Percentiles rank a stretch among this genome's conserved stretches.
Evolutionary conservation across 495 filamentous ascomycete species (phyloP).

Genomic region (Aspergillus homomorphus): DNA sequence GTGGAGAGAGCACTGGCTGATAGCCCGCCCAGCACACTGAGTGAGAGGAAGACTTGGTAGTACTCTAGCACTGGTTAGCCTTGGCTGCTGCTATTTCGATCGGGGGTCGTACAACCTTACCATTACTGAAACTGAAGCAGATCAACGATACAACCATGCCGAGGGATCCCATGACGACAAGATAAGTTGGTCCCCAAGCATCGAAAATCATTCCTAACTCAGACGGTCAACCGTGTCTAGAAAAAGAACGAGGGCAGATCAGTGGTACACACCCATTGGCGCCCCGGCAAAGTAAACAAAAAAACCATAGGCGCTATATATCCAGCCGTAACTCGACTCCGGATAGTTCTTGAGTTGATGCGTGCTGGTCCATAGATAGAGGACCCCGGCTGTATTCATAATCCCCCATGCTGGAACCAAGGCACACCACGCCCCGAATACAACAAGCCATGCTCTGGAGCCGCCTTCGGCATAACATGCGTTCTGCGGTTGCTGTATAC

Average conservation of each 20-base stretch:
- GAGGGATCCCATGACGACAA: conserved; percentile 28
- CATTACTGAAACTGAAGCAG: conserved; percentile 5
- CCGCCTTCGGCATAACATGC: conserved; percentile 62
- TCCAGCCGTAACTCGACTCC: conserved; percentile 65
- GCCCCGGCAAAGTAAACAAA: conserved; percentile 52
- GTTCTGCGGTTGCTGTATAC: neutral
- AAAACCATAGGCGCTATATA: conserved; percentile 66
- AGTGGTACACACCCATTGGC: conserved; percentile 27
- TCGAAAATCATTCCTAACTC: conserved; percentile 30
- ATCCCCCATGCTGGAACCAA: conserved; percentile 63
- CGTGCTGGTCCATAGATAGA: conserved; percentile 56
- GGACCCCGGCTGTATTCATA: conserved; percentile 64
- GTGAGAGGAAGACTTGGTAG: conserved; percentile 42
- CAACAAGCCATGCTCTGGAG: conserved; percentile 60
- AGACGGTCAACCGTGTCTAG: neutral
- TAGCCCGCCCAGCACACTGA: conserved; percentile 36
- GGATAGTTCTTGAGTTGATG: conserved; percentile 53
- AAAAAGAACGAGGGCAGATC: conserved; percentile 5
- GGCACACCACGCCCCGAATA: conserved; percentile 60
- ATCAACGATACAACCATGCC: conserved; percentile 28
- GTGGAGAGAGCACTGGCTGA: conserved; percentile 56
- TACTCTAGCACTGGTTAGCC: conserved; percentile 47
- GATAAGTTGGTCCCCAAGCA: conserved; percentile 24
- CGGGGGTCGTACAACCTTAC: conserved; percentile 4
- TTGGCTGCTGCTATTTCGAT: conserved; percentile 33